These are phyloP conservation scores for Cajanus cajan DNA, from an alignment of 306 rosid genomes.

Conservation along the genomic window DNA sequence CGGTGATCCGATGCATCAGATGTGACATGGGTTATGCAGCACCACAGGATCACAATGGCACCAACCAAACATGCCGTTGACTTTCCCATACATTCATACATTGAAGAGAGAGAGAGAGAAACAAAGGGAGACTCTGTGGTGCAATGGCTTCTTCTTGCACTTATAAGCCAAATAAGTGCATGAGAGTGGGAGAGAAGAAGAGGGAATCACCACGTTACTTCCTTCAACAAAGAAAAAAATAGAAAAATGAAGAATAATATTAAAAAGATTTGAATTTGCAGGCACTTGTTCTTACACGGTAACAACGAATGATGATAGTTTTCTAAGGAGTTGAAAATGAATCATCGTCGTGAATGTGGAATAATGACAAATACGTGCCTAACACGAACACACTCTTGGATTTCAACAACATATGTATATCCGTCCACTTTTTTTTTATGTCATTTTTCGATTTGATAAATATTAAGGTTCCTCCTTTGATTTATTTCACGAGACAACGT, in stretches of 20 bases:
- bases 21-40: conserved; percentile 37
- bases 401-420: background rate
- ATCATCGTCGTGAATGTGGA: conserved; percentile 28
- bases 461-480: background rate
- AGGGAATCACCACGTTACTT: conserved; percentile 31
- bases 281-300: background rate
- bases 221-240: conserved; percentile 8
- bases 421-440: background rate
- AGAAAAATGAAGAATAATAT: background rate
- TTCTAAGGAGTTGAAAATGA: conserved; percentile 28
- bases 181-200: conserved; percentile 22
- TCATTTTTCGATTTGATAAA: background rate
- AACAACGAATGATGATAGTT: background rate
- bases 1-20: conserved; percentile 59
- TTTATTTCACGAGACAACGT: background rate
- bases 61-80: conserved; percentile 40
- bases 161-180: conserved; percentile 25
- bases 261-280: conserved; percentile 28
- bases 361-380: conserved; percentile 30
- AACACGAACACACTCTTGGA: background rate
- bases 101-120: background rate
- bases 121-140: background rate
- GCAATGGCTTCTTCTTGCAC: conserved; percentile 21
- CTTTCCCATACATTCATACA: conserved; percentile 38
- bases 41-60: conserved; percentile 42